phyloP scores from a whole-genome alignment of 208 protist species.

The Phytomonas sp. region DNA sequence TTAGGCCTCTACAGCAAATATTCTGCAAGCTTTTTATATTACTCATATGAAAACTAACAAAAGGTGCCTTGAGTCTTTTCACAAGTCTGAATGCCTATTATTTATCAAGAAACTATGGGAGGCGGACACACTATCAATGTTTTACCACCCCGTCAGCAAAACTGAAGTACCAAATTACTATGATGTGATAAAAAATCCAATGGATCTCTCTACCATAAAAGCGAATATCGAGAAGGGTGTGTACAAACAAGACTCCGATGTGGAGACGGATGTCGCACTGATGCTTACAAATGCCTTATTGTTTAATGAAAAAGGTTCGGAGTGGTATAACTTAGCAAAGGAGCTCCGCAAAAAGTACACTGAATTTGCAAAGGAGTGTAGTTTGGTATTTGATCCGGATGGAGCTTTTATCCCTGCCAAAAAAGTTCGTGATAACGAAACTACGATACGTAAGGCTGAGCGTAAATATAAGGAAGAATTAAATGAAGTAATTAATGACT shows the following conservation, averaged over 20 bases:
- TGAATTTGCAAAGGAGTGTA: conserved; percentile 31
- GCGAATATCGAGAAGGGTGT: conserved; percentile 44
- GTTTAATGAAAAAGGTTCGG: conserved; percentile 68
- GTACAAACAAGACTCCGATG: conserved; percentile 56
- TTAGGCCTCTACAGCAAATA: neutral
- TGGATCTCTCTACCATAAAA: conserved; percentile 77
- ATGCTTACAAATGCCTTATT: conserved; percentile 86
- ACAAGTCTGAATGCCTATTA: conserved; percentile 50
- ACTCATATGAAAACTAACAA: conserved; percentile 23
- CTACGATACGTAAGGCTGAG: conserved; percentile 68
- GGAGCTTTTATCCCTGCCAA: conserved; percentile 68
- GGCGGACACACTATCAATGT: conserved; percentile 75
- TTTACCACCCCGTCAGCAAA: conserved; percentile 75
- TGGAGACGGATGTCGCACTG: conserved; percentile 70
- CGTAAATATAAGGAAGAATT: conserved; percentile 53
- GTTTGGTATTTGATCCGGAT: conserved; percentile 57
- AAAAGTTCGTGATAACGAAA: conserved; percentile 68
- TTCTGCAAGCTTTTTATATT: conserved; percentile 12
- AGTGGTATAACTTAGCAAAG: conserved; percentile 54
- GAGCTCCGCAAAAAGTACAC: conserved; percentile 48
- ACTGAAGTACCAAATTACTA: conserved; percentile 75
- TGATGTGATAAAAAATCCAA: conserved; percentile 45
- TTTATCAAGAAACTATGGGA: conserved; percentile 69
- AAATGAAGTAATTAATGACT: conserved; percentile 46
- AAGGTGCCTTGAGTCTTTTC: conserved; percentile 22